Base-by-base conservation (phyloP, 768 basidiomycete genomes). In the Rhodotorula kratochvilovae region DNA sequence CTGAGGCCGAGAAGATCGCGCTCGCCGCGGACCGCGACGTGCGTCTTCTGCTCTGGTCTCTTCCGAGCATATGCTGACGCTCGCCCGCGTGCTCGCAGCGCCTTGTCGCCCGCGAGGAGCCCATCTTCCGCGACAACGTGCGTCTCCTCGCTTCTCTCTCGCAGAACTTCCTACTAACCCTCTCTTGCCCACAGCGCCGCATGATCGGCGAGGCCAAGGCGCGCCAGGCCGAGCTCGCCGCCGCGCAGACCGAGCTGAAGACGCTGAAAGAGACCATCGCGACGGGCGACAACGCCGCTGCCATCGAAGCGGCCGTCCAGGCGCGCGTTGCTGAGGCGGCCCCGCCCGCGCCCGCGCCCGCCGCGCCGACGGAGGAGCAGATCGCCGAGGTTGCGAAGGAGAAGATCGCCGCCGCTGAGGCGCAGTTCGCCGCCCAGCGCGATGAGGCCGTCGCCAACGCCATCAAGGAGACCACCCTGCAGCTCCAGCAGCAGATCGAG, bases 391-490 rank as follows among this genome's bases (percentile, higher is more conserved):
- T 58, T 12, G 76, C 71, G 33, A 69, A 73, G 54, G 61, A 72
- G 42, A 58, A 60, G n/a, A 61, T 79, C 60, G 63, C 66, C 11
- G 51, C 63, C 23, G 56, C 71, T 33, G 60, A 72, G 31, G 67
- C 51, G 3, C 66, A 73, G 36, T 67, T 76, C 58, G 62, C 61
- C 1, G 45, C 71, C 12, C 65, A 78, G 43, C 69, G 73, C 25
- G 73, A 74, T 39, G 69, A 70, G n/a, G 73, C 73, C 2, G 57
- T 71, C 27, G 78, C 62, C 6, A 55, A 67, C 3, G 65, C 63
- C 21, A 76, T 80, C 54, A 61, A 76, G 17, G 64, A 75, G 35
- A 74, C 77, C 0, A 72, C 77, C 58, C 61, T 68, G 13, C 76
- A 78, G 57, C 68, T 80, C 25, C 71, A 78, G 31, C 42, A 72